Evolutionary conservation across 768 basidiomycete species (phyloP), one percentile per base, ranked within the genome.

Genomic region (Auricularia sp.): DNA sequence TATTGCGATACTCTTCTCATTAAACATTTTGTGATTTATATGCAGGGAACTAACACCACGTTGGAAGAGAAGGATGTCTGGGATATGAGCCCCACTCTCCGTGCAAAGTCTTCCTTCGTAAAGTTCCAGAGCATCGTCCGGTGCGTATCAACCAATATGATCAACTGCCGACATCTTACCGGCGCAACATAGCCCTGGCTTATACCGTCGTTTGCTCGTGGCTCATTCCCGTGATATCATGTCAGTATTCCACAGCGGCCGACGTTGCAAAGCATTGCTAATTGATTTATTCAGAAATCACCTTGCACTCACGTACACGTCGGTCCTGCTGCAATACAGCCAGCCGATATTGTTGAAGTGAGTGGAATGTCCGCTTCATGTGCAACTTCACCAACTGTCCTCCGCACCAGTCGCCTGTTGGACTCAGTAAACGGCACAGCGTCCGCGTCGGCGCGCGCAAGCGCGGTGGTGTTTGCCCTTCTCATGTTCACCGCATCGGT

Each of bases 301-400:
- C 10, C 61, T 47, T 45, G 54, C 2, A 6, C 47, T 51, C 34
- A 67, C 91, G 54, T 92, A 94, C 71, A 85, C 87, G 64, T 85
- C 86, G 68, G 85, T 94, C 36, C 34, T 82, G 0, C 88, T 92
- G 76, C 88, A 88, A 69, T 96, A 94, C 75, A 80, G 85, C 0
- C 82, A 83, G 0, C 94, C 94, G 5, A 93, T 87, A 77, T 94
- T 95, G 77, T 80, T 97, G 54, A 92, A 90, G 84, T 85, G 61
- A 65, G 81, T 74, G 3, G 61, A 65, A 81, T 68, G 67, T 44
- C 65, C 65, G 39, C 63, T 62, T 14, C 64, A 71, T 14, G n/a
- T 7, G 51, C 47, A 42, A n/a, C 18, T 61, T 35, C 7, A 21
- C 29, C 21, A 62, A 36, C 16, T 29, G 8, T 51, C 21, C 16